These are phyloP conservation scores for Boletus coccyginus DNA, from an alignment of 768 basidiomycete genomes.

Conservation along the genomic window DNA sequence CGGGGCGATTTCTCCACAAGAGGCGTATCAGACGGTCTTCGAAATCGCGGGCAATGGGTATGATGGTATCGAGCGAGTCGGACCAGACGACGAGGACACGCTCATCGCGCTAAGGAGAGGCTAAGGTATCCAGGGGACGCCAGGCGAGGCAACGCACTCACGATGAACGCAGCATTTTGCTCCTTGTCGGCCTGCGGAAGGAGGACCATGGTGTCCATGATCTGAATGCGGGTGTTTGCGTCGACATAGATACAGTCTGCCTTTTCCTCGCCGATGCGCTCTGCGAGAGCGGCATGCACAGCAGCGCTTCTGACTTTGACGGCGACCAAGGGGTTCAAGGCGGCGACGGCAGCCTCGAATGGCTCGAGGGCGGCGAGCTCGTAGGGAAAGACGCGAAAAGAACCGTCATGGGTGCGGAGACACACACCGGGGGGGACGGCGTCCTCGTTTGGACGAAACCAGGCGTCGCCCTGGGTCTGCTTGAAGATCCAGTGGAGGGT, in stretches of 20 bases:
- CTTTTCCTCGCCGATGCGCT: slow-evolving; percentile 28
- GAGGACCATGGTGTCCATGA: slow-evolving; percentile 73
- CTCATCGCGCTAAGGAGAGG: slow-evolving; percentile 62
- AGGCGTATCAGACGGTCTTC: slow-evolving; percentile 58
- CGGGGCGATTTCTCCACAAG: slow-evolving; percentile 45
- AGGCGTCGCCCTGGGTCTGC: slow-evolving; percentile 44
- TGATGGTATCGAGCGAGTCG: slow-evolving; percentile 73
- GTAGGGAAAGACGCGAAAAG: slow-evolving; percentile 56
- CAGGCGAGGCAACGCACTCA: slow-evolving; percentile 34
- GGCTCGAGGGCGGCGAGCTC: slow-evolving; percentile 50
- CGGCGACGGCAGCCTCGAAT: slow-evolving; percentile 51
- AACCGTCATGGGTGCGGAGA: slow-evolving; percentile 45
- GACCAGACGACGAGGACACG: slow-evolving; percentile 84
- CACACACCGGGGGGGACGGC: slow-evolving; percentile 46
- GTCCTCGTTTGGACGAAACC: slow-evolving; percentile 52
- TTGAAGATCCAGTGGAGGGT: slow-evolving; percentile 30
- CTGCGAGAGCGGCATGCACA: slow-evolving; percentile 50
- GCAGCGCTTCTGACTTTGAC: slow-evolving; percentile 51
- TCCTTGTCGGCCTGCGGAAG: slow-evolving; percentile 54
- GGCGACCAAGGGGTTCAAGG: slow-evolving; percentile 54
- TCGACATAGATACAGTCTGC: slow-evolving; percentile 43
- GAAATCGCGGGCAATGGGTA: slow-evolving; percentile 47
- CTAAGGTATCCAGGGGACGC: background rate
- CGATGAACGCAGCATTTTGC: slow-evolving; percentile 63
- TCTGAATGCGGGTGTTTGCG: slow-evolving; percentile 71